phyloP scores from a whole-genome alignment of 2,329 filamentous ascomycete genomes.

The Amphichorda felina region DNA sequence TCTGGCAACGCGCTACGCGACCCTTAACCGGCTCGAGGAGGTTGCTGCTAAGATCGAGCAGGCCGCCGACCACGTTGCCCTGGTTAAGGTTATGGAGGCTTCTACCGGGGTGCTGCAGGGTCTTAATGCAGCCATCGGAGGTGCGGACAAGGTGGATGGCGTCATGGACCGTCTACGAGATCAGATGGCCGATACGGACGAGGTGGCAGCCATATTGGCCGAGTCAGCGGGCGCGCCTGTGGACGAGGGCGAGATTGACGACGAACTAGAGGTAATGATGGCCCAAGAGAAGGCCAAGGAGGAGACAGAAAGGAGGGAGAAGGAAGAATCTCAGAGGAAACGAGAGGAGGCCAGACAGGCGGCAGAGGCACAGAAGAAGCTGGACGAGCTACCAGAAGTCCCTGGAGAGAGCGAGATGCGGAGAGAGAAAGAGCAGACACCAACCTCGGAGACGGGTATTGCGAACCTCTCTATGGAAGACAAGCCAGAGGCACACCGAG shows the following conservation, averaged over 20 bases:
- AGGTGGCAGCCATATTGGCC: constrained; percentile 66
- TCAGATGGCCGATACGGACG: constrained; percentile 72
- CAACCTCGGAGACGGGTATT: constrained; percentile 25
- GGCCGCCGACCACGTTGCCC: constrained; percentile 71
- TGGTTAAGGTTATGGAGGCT: constrained; percentile 72
- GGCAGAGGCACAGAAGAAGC: constrained; percentile 35
- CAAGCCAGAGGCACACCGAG: neutral
- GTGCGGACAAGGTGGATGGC: constrained; percentile 61
- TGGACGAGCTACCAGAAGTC: constrained; percentile 36
- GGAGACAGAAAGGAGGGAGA: constrained; percentile 31
- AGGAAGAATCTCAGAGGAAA: constrained; percentile 24
- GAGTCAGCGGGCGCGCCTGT: constrained; percentile 44
- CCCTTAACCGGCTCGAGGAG: constrained; percentile 71
- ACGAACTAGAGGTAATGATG: constrained; percentile 73
- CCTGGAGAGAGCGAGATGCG: constrained; percentile 22
- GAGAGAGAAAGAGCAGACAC: constrained; percentile 13
- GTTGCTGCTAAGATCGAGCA: constrained; percentile 76
- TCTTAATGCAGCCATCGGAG: constrained; percentile 69
- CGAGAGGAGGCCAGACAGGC: constrained; percentile 30
- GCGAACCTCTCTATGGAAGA: constrained; percentile 15
- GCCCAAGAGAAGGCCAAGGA: constrained; percentile 42
- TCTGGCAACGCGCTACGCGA: constrained; percentile 58
- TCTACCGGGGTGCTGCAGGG: constrained; percentile 60
- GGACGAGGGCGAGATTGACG: constrained; percentile 77
- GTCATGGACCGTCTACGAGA: constrained; percentile 66